Evolutionary conservation across 192 early-diverging fungal genomes (phyloP).

Genomic region (Powellomyces hirtus): DNA sequence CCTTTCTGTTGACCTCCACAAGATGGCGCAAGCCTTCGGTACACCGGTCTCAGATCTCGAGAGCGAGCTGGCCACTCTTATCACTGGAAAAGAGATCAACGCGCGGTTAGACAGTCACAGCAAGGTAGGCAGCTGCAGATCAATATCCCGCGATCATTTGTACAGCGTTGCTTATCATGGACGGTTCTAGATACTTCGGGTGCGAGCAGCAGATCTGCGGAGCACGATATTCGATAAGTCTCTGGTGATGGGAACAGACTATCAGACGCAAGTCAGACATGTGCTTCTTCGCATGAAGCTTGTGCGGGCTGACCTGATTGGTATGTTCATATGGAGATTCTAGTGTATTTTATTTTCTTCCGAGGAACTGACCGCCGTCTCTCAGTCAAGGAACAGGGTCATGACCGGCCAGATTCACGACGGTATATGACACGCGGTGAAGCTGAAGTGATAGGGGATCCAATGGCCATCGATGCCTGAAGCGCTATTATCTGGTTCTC

Average conservation of each 20-base stretch:
- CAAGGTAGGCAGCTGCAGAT: slow-evolving; percentile 75
- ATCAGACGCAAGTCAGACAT: slow-evolving; percentile 58
- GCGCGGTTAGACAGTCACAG: slow-evolving; percentile 84
- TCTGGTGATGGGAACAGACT: slow-evolving; percentile 63
- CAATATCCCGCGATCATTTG: too few relatives aligned
- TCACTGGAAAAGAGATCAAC: slow-evolving; percentile 68
- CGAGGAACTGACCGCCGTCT: too few relatives aligned
- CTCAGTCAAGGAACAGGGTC: too few relatives aligned
- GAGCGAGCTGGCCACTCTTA: slow-evolving; percentile 64
- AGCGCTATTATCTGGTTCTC: too few relatives aligned
- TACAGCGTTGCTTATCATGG: too few relatives aligned
- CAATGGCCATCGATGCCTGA: too few relatives aligned
- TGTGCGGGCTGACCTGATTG: slow-evolving; percentile 33
- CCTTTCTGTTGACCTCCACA: slow-evolving; percentile 70
- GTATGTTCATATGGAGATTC: too few relatives aligned
- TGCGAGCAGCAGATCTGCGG: slow-evolving; percentile 69
- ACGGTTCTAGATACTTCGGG: slow-evolving; percentile 61
- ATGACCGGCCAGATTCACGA: too few relatives aligned
- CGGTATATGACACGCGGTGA: too few relatives aligned
- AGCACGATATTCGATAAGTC: slow-evolving; percentile 67
- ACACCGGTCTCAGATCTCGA: slow-evolving; percentile 62
- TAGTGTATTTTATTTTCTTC: too few relatives aligned
- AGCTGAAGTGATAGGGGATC: too few relatives aligned
- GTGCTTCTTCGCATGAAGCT: slow-evolving; percentile 68
- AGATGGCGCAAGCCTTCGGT: slow-evolving; percentile 75